These are phyloP conservation scores for Thermothelomyces thermophilus DNA, from an alignment of 2,329 filamentous ascomycete species.

Conservation along the genomic window DNA sequence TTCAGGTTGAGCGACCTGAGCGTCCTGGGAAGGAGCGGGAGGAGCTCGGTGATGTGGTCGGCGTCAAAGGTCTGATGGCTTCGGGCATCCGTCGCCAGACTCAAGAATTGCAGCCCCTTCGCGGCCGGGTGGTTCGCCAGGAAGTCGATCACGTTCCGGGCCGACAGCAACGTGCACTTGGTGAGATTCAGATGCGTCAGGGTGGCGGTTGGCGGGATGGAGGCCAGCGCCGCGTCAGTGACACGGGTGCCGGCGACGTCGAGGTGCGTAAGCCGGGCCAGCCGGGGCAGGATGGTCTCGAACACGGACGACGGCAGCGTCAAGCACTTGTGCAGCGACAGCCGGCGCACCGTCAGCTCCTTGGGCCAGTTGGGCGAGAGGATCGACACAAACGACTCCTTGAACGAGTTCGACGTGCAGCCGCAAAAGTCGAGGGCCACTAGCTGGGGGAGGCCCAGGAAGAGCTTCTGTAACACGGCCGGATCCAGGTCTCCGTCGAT, in stretches of 20 bases:
- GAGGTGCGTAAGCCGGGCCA: constrained; percentile 64
- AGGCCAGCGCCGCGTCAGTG: constrained; percentile 62
- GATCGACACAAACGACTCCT: constrained; percentile 54
- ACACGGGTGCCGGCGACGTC: constrained; percentile 75
- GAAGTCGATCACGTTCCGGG: constrained; percentile 62
- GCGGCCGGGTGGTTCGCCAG: constrained; percentile 64
- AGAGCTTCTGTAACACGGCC: constrained; percentile 63
- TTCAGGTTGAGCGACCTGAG: constrained; percentile 70
- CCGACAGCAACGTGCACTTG: constrained; percentile 65
- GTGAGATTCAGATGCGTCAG: constrained; percentile 74
- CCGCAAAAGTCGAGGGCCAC: constrained; percentile 71
- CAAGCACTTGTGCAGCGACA: constrained; percentile 74
- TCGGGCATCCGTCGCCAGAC: constrained; percentile 64
- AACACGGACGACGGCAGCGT: constrained; percentile 62
- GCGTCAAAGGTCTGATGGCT: constrained; percentile 65
- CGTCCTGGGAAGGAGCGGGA: constrained; percentile 58
- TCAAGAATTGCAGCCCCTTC: constrained; percentile 61
- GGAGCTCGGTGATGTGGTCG: constrained; percentile 56
- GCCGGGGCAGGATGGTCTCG: constrained; percentile 63
- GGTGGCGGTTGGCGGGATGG: constrained; percentile 63
- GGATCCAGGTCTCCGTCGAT: constrained; percentile 67
- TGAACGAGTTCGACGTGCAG: constrained; percentile 63
- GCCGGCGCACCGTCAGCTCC: constrained; percentile 53
- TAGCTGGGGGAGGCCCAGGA: constrained; percentile 58
- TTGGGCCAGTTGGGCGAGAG: constrained; percentile 48